Conservation (phyloP, 2,329 filamentous ascomycete species). For the Tolypocladium paradoxum region DNA sequence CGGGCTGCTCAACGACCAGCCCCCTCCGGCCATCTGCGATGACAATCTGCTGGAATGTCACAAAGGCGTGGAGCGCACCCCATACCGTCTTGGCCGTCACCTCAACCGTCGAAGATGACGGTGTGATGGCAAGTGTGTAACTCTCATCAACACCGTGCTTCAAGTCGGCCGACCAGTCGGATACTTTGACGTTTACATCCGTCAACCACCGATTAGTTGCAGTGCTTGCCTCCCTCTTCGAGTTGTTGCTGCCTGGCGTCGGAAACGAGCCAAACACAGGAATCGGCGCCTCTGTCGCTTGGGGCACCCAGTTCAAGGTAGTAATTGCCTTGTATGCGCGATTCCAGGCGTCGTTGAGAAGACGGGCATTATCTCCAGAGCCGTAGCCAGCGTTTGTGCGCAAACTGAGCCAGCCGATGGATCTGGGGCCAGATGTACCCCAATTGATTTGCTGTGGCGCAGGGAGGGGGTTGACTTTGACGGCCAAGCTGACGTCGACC, state of each 20-base stretch:
- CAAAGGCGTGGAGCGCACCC: constrained; percentile 44
- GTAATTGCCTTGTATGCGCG: constrained; percentile 36
- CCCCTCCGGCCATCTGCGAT: constrained; percentile 33
- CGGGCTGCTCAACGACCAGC: constrained; percentile 40
- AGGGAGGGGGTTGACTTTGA: constrained; percentile 16
- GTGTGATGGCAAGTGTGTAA: constrained; percentile 35
- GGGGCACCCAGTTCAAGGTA: constrained; percentile 41
- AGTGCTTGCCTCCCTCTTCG: constrained; percentile 12
- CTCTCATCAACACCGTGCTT: constrained; percentile 47
- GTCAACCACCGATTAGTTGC: constrained; percentile 19
- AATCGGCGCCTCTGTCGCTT: constrained; percentile 40
- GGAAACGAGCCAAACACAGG: constrained; percentile 40
- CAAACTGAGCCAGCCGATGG: constrained; percentile 7
- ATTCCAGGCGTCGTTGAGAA: constrained; percentile 36
- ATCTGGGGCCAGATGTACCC: constrained; percentile 12
- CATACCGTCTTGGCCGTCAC: constrained; percentile 40
- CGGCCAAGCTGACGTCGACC: constrained; percentile 4
- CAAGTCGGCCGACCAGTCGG: constrained; percentile 33
- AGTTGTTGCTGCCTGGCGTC: constrained; percentile 18
- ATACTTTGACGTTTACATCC: constrained; percentile 32
- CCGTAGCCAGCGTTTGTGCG: constrained; percentile 7
- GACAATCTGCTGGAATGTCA: constrained; percentile 44
- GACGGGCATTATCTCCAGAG: constrained; percentile 6
- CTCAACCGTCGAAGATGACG: constrained; percentile 26
- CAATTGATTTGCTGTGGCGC: constrained; percentile 14